These are phyloP conservation scores for Suillus lakei DNA, from an alignment of 768 basidiomycete species.

Conservation along the genomic window DNA sequence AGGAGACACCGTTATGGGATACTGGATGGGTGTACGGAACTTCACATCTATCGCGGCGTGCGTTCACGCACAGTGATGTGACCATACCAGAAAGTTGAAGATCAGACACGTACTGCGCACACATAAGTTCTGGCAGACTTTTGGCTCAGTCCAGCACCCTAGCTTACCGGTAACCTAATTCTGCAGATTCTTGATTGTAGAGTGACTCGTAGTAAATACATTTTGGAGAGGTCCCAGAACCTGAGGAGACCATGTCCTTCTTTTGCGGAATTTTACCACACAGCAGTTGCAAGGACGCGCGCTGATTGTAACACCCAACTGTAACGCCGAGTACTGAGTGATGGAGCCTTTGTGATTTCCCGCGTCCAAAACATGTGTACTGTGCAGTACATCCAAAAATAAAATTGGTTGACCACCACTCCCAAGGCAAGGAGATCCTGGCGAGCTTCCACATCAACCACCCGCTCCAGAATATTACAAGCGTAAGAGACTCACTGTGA, in stretches of 20 bases:
- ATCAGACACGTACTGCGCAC: neutral
- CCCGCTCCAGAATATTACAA: neutral
- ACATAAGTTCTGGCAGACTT: too few species aligned
- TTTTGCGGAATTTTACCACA: too few species aligned
- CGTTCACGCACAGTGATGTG: too few species aligned
- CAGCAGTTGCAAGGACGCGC: neutral
- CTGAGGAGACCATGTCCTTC: too few species aligned
- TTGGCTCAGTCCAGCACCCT: too few species aligned
- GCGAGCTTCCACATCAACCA: neutral
- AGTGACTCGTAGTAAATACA: too few species aligned
- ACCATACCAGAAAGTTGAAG: neutral
- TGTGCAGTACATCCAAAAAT: neutral
- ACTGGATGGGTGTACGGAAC: slow-evolving; percentile 32
- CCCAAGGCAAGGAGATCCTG: neutral
- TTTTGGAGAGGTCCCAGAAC: too few species aligned
- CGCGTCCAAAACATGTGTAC: neutral
- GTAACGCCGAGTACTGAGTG: neutral
- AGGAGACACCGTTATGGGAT: slow-evolving; percentile 44
- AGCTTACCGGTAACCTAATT: too few species aligned
- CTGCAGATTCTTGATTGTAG: too few species aligned
- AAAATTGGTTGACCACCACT: neutral
- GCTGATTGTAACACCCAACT: neutral
- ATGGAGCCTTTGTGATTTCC: neutral
- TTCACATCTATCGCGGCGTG: slow-evolving; percentile 39
- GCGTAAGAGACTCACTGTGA: neutral